Percentiles rank a stretch among this genome's conserved stretches.
Evolutionary conservation across 345 rosid genomes (phyloP).

Genomic region (Lepidium sativum): DNA sequence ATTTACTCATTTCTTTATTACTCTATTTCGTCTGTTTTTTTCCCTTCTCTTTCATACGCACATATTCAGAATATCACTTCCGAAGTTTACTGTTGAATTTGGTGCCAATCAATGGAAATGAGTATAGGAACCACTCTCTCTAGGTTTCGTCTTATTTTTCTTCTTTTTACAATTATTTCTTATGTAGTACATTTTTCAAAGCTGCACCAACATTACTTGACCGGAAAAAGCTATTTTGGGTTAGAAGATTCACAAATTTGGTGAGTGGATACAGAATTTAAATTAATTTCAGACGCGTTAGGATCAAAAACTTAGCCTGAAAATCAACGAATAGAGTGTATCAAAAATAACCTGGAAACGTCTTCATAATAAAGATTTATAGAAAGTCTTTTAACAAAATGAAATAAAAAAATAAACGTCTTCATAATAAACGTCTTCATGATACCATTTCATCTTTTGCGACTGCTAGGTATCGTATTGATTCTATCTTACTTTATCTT

Average conservation of each 20-base stretch:
- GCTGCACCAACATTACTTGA: neutral
- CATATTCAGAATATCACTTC: conserved; percentile 1
- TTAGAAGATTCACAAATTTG: neutral
- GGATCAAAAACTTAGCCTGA: neutral
- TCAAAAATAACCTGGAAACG: neutral
- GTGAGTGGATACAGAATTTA: neutral
- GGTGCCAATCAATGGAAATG: neutral
- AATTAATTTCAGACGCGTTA: neutral
- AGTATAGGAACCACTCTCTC: neutral
- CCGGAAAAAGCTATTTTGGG: neutral
- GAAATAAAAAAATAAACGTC: too few relatives aligned
- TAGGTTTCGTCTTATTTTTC: neutral
- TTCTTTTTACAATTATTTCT: neutral
- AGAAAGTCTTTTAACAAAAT: too few relatives aligned
- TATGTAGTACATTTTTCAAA: neutral
- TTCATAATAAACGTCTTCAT: too few relatives aligned
- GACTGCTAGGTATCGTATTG: too few relatives aligned
- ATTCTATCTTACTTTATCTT: too few relatives aligned
- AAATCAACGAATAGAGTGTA: neutral
- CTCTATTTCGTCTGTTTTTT: neutral
- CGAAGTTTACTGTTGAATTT: neutral
- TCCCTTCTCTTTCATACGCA: neutral
- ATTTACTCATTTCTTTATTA: conserved; percentile 3
- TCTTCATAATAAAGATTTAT: too few relatives aligned
- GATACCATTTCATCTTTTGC: too few relatives aligned